Base-by-base conservation (phyloP, 177 flowering plant genomes). In the Vitis hybrid region DNA sequence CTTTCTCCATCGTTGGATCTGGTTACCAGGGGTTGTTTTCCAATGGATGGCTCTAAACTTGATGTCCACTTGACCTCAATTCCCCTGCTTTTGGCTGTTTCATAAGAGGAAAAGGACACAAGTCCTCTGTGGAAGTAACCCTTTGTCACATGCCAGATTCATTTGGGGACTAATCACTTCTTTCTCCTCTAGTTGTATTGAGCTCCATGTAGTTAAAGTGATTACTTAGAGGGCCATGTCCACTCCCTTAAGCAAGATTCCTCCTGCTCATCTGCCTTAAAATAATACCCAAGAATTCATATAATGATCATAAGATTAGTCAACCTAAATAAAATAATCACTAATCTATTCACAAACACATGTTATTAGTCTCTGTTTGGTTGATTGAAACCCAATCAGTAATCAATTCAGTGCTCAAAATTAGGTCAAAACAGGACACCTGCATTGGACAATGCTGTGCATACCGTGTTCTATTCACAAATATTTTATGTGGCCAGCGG, bases 281-380 rank as follows among this genome's bases (percentile, higher is more conserved):
- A 68, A 29, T 71, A 62, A 22, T 66, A 4, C 2, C 60, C n/a
- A 62, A 68, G 29, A 60, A 58, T 57, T 53, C 77, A 74, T 65
- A 29, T 68, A 57, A 71, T 51, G 57, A 19, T 61, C 6, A 73
- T 39, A 50, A 54, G 66, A 77, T 66, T 82, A 78, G 81, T 71
- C 73, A 75, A 68, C 49, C 34, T 54, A 20, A 51, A 45, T 66
- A 65, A 63, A 51, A 0, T 51, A 55, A 53, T 15, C 50, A 68
- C 69, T 70, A 69, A 71, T 65, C 61, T 79, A 77, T 80, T 82
- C 77, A 76, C 45, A 75, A 61, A 54, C 59, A 48, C 80, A 79
- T 71, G 76, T 77, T 73, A 56, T 50, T 49, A 61, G 3, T 34
- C 22, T 71, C 22, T 68, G 15, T 74, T 78, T 82, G 73, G 82